phyloP scores from a whole-genome alignment of 2,329 filamentous ascomycete species.

The Hortaea sp. region DNA sequence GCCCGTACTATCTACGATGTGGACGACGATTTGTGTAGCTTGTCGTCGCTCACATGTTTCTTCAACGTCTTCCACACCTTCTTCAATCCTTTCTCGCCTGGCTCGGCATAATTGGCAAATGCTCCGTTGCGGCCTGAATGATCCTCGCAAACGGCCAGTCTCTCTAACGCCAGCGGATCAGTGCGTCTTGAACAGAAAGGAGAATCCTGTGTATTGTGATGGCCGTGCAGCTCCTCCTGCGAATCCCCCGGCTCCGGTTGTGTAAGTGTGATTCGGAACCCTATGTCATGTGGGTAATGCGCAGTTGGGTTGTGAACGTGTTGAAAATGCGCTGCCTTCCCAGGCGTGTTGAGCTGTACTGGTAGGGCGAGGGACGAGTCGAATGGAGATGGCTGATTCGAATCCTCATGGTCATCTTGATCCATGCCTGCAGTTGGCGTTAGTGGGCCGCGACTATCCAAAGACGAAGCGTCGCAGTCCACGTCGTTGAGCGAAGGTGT shows the following conservation, averaged over 20 bases:
- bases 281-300: conserved; percentile 63
- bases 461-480: conserved; percentile 1
- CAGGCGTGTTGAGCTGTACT: neutral
- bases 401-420: conserved; percentile 11
- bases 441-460: conserved; percentile 9
- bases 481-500: neutral
- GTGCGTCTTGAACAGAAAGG: conserved; percentile 5
- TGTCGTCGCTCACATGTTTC: conserved; percentile 4
- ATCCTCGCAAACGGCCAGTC: conserved; percentile 34
- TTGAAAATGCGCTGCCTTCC: neutral
- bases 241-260: conserved; percentile 72
- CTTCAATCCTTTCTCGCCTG: conserved; percentile 13
- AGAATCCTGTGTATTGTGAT: conserved; percentile 14
- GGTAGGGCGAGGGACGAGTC: conserved; percentile 26
- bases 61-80: conserved; percentile 14
- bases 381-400: conserved; percentile 25
- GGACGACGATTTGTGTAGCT: too few relatives aligned
- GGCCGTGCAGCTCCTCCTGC: conserved; percentile 60
- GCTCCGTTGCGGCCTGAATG: conserved; percentile 31
- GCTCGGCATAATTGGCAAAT: conserved; percentile 27
- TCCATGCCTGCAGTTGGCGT: conserved; percentile 9
- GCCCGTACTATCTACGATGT: too few relatives aligned
- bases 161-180: conserved; percentile 46
- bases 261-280: conserved; percentile 88
- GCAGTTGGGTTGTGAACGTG: too few relatives aligned